Conservation (phyloP, 371 early-diverging fungal species). For the Mucor piriformis region DNA sequence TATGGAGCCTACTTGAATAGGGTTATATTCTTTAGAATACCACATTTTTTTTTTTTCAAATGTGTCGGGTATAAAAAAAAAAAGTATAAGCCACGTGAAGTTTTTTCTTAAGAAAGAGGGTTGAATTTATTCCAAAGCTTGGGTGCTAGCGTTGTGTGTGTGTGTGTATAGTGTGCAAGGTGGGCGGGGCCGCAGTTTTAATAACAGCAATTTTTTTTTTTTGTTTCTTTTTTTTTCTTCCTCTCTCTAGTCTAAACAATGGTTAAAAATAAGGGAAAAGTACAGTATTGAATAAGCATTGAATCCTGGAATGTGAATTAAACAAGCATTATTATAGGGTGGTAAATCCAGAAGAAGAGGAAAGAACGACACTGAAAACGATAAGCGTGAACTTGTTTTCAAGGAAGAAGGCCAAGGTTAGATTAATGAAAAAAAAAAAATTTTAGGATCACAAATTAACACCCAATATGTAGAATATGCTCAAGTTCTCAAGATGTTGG, state of each 20-base stretch:
- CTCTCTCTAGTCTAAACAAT: slow-evolving; percentile 8
- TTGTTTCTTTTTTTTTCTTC: slow-evolving; percentile 10
- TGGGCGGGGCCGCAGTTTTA: slow-evolving; percentile 25
- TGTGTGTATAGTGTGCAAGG: not conserved
- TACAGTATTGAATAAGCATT: slow-evolving; percentile 8
- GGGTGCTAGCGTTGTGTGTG: not conserved
- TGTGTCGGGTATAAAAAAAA: slow-evolving; percentile 10
- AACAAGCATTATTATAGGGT: slow-evolving; percentile 63
- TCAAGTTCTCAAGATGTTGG: slow-evolving; percentile 93
- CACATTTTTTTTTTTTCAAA: slow-evolving; percentile 39
- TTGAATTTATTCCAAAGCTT: too few relatives aligned
- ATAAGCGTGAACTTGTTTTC: slow-evolving; percentile 94
- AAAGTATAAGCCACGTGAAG: slow-evolving; percentile 27
- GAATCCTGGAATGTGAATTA: not conserved
- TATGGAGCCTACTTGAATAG: slow-evolving; percentile 60
- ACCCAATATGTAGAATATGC: slow-evolving; percentile 83
- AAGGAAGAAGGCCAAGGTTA: slow-evolving; percentile 93
- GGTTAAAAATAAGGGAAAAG: slow-evolving; percentile 40
- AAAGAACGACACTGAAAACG: slow-evolving; percentile 95
- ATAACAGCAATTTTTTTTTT: slow-evolving; percentile 13
- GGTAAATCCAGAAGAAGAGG: slow-evolving; percentile 97
- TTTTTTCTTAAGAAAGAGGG: too few relatives aligned
- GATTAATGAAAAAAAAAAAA: not conserved
- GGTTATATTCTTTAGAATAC: slow-evolving; percentile 57
- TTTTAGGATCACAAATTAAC: not conserved